Evolutionary conservation across 371 early-diverging fungal species (phyloP), one percentile per base, ranked within the genome.

Genomic region (Apophysomyces trapeziformis): DNA sequence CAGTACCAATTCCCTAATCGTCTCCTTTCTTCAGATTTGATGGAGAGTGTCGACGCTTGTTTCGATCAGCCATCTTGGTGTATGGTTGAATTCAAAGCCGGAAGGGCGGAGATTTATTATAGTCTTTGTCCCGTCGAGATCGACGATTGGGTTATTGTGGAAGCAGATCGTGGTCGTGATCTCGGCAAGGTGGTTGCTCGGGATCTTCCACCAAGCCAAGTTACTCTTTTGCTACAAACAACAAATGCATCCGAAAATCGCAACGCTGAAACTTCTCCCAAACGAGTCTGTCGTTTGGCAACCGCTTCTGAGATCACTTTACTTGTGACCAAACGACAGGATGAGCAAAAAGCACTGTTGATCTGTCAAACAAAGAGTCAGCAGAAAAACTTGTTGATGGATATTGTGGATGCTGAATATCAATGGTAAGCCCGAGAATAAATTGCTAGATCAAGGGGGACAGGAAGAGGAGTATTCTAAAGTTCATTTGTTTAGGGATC

Each of bases 161-260:
- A 98, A 75, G 99, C 96, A 1, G 99, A 98, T 70, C 90, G 99
- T 37, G 99, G 98, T 13, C 92, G 94, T 57, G 99, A 98, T 76
- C 74, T 98, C 18, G 99, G 99, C 11, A 89, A 90, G 65, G 89
- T 97, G 21, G 88, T 90, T 18, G 87, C 89, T 43, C 90, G 92
- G 65, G 88, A 77, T 36, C 74, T 82, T 66, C 87, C 83, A 70
- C 75, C 54, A 73, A 79, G 68, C 84, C 89, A 75, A 70, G 91
- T 68, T 78, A 84, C 67, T 2, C 60, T 68, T 16, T 63, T 72
- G 35, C 56, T 72, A 9, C 65, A 64, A 41, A 62, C 32, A 47
- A 62, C 32, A 57, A 56, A 14, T 38, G 39, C 41, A 54, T 12
- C 38, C 38, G 18, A 41, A 43, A 38, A 21, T 60, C 18, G 36